A percentile compares a stretch with the other conserved stretches of the same genome.
Evolutionary conservation across 2,329 filamentous ascomycete species (phyloP).

Genomic region (Chaetomiaceae sp.): DNA sequence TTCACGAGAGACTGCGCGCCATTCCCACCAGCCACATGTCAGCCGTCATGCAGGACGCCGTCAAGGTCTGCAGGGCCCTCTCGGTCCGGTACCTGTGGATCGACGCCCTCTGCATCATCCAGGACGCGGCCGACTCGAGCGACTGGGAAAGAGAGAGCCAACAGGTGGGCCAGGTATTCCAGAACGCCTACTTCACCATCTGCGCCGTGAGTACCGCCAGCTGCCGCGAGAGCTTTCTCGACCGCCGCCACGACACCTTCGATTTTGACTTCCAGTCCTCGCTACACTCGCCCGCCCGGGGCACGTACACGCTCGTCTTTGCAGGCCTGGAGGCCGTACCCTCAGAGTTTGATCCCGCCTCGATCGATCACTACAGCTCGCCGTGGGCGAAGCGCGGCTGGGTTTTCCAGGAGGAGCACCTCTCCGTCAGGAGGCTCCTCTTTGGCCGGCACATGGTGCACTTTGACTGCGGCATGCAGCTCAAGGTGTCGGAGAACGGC

Average conservation of each 20-base stretch:
- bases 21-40: neutral
- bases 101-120: slow-evolving; percentile 20
- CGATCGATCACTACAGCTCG: neutral
- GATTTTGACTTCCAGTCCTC: neutral
- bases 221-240: neutral
- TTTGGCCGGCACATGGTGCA: neutral
- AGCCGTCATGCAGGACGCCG: neutral
- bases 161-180: neutral
- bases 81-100: slow-evolving; percentile 19
- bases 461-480: neutral
- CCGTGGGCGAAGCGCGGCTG: neutral
- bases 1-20: neutral
- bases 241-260: neutral
- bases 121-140: neutral
- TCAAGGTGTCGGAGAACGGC: neutral
- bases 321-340: no score
- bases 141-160: neutral
- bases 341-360: no score
- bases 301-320: neutral
- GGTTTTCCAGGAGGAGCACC: neutral
- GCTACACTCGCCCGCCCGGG: neutral
- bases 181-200: neutral
- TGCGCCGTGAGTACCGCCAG: neutral
- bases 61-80: neutral
- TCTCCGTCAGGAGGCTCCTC: neutral